Evolutionary conservation across 192 early-diverging fungal genomes (phyloP), one percentile per base, ranked within the genome.

Genomic region (Coemansia sp.): DNA sequence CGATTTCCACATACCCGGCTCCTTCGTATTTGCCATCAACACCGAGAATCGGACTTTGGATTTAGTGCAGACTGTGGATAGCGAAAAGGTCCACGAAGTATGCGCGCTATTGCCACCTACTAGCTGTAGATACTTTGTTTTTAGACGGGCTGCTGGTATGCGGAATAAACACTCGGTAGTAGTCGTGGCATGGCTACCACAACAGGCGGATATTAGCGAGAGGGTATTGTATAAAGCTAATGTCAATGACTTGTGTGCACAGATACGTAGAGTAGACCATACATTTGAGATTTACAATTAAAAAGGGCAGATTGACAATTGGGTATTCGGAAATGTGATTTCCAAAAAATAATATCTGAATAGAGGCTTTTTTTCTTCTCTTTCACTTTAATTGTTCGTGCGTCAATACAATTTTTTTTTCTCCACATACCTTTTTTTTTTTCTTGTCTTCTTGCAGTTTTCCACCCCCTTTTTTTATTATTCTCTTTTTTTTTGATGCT

Each of bases 281-380:
- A 65, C 60, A 40, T 65, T 80, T 15, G 62, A 69, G 31, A 65
- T 80, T 8, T 49, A 49, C n/a, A 43, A 80, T 16, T 58, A 18
- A 58, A 6, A n/a, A n/a, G n/a, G n/a, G n/a, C n/a, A 66, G 78
- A 50, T 52, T 27, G 66, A 68, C 43, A 72, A 74, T n/a, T 65
- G 67, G 34, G 16, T 58, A 38, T 52, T 33, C 27, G 55, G 55
- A 58, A 58, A 58, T 18, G 20, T 53, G 5, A 16, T 18, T 3
- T n/a, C 12, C 13, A 55, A 55, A 55, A 55, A 55, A n/a, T n/a
- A n/a, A n/a, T n/a, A 55, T 66, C 29, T 50, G 44, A 13, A 46
- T 15, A 46, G 44, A 15, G 41, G 15, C 18, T 9, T 43, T 16
- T 7, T 58, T 33, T 31, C 16, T 57, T 58, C 13, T n/a, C n/a